These are phyloP conservation scores for Zizania palustris DNA, from an alignment of 202 grass and related monocot species.

Conservation along the genomic window DNA sequence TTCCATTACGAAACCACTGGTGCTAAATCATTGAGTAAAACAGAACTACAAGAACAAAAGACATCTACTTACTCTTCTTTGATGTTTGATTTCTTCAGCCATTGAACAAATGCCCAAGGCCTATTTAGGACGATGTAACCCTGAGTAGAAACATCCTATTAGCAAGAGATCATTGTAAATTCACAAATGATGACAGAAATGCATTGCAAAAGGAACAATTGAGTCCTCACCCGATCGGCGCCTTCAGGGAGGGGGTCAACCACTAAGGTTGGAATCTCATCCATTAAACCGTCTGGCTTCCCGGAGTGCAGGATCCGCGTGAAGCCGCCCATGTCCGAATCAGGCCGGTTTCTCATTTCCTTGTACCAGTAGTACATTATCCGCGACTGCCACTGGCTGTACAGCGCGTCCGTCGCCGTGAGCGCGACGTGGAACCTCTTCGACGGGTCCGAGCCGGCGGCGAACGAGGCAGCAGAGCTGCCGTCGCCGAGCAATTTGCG, in stretches of 20 bases:
- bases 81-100: slow-evolving; percentile 75
- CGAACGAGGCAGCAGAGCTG: slow-evolving; percentile 13
- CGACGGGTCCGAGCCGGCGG: slow-evolving; percentile 39
- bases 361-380: slow-evolving; percentile 97
- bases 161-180: not conserved
- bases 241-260: slow-evolving; percentile 80
- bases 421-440: slow-evolving; percentile 88
- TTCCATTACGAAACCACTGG: slow-evolving; percentile 29
- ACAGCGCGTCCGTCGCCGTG: slow-evolving; percentile 80
- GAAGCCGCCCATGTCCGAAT: slow-evolving; percentile 87
- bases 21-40: not conserved
- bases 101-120: slow-evolving; percentile 99
- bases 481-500: slow-evolving; percentile 42
- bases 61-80: slow-evolving; percentile 76
- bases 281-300: slow-evolving; percentile 71
- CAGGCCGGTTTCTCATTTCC: slow-evolving; percentile 55
- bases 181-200: not conserved
- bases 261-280: slow-evolving; percentile 86
- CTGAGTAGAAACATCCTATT: slow-evolving; percentile 47
- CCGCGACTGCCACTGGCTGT: slow-evolving; percentile 97
- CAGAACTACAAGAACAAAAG: not conserved
- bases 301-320: slow-evolving; percentile 88
- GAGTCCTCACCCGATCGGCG: slow-evolving; percentile 52
- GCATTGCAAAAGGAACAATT: not conserved
- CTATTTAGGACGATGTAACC: slow-evolving; percentile 96